Conservation (phyloP, 768 basidiomycete species). For the Fistulinella prunicolor region DNA sequence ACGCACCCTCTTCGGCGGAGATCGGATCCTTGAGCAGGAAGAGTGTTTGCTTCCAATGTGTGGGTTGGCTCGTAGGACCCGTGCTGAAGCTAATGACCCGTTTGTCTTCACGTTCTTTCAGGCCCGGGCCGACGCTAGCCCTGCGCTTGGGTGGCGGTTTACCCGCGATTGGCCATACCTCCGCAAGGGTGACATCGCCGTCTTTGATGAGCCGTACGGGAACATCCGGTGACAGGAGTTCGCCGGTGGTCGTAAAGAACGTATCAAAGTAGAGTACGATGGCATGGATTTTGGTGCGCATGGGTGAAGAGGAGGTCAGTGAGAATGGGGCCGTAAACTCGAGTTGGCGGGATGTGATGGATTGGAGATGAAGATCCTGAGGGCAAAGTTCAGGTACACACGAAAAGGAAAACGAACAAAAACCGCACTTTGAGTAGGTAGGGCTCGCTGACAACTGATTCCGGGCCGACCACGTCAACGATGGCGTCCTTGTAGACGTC, state of each 20-base stretch:
- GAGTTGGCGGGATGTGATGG: slow-evolving; percentile 65
- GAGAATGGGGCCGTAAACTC: slow-evolving; percentile 78
- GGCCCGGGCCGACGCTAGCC: slow-evolving; percentile 47
- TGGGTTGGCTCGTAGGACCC: slow-evolving; percentile 80
- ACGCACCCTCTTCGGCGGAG: slow-evolving; percentile 63
- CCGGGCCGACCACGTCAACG: slow-evolving; percentile 71
- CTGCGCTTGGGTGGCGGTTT: slow-evolving; percentile 58
- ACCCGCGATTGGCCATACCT: slow-evolving; percentile 77
- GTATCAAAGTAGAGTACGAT: slow-evolving; percentile 95
- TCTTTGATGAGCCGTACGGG: slow-evolving; percentile 56
- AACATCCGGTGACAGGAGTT: slow-evolving; percentile 49
- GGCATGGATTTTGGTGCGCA: slow-evolving; percentile 65
- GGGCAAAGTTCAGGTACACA: too few species aligned
- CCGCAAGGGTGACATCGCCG: slow-evolving; percentile 61
- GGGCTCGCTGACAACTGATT: slow-evolving; percentile 62
- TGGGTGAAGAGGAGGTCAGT: slow-evolving; percentile 58
- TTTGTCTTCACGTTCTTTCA: slow-evolving; percentile 40
- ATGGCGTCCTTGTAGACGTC: slow-evolving; percentile 79
- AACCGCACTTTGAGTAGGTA: slow-evolving; percentile 70
- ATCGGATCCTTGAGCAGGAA: slow-evolving; percentile 85
- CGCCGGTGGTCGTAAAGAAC: slow-evolving; percentile 72
- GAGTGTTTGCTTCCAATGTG: slow-evolving; percentile 96
- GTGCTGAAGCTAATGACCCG: slow-evolving; percentile 80
- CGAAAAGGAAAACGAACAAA: too few species aligned
- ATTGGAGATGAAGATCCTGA: slow-evolving; percentile 74